Evolutionary conservation across 2,329 filamentous ascomycete species (phyloP).

Genomic region (Stylonectria norvegica): DNA sequence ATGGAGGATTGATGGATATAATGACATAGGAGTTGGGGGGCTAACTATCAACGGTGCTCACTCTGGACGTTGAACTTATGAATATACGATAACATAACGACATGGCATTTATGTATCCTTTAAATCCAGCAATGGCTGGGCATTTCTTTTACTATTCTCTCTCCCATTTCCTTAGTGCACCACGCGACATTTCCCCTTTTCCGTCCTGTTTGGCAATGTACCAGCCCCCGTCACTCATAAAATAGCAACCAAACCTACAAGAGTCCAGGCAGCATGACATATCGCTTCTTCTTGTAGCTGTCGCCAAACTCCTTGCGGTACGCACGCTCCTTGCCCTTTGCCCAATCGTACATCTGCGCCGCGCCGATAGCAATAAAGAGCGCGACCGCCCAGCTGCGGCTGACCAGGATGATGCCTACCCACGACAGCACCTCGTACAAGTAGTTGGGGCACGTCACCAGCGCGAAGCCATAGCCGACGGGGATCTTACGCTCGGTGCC

Average conservation of each 20-base stretch:
- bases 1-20: conserved; percentile 1
- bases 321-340: conserved; percentile 83
- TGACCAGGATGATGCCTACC: conserved; percentile 76
- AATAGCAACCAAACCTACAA: too few relatives aligned
- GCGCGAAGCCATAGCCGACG: conserved; percentile 73
- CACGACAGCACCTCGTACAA: conserved; percentile 88
- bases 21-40: too few relatives aligned
- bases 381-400: conserved; percentile 72
- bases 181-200: background rate
- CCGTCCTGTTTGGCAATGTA: too few relatives aligned
- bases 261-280: conserved; percentile 74
- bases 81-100: too few relatives aligned
- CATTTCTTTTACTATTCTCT: too few relatives aligned
- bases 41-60: too few relatives aligned
- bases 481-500: conserved; percentile 88
- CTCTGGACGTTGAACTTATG: too few relatives aligned
- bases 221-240: too few relatives aligned
- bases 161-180: too few relatives aligned
- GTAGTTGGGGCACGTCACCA: conserved; percentile 97
- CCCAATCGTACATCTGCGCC: conserved; percentile 83
- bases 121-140: too few relatives aligned
- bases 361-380: conserved; percentile 73
- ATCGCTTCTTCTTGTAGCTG: conserved; percentile 94
- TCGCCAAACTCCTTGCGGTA: conserved; percentile 90
- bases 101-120: too few relatives aligned